Base-by-base conservation (phyloP, 2,329 filamentous ascomycete genomes). In the Sphaerulina vaccinii region DNA sequence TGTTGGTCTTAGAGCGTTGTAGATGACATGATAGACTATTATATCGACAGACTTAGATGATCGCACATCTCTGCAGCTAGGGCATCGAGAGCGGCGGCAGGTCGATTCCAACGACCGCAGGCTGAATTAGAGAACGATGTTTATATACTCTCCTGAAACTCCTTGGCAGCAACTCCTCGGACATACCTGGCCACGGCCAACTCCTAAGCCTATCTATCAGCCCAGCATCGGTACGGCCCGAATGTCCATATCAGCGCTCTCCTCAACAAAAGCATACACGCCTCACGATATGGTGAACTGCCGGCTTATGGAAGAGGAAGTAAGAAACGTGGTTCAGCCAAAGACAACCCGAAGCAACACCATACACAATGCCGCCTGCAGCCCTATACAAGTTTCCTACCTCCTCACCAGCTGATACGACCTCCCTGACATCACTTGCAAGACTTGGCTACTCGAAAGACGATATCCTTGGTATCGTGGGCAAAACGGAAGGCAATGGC, bases 401-500 rank as follows among this genome's bases (percentile, higher is more conserved):
- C 27, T 29, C 27, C 3, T 29, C 27, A 3, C 27, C 27, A 3
- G 3, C 27, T 4, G 27, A 29, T 10, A 29, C 27, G 2, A 3
- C 27, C 27, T 10, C 27, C 8, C 7, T 29, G 2, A 29, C 7
- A 8, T 29, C 27, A 3, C 3, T 29, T 13, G 3, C 13, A 2
- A 11, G 32, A 19, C 35, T 15, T 4, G 45, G 45, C 22, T 48
- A 42, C 44, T 15, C 16, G 3, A 42, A 10, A 2, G 19, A 43
- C 36, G 18, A 38, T 23, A 52, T 52, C n/a, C 21, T 52, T 2
- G 50, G 50, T 8, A 24, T 52, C 13, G 37, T 52, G n/a, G 50
- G 50, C 18, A 52, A 52, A 38, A 52, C 50, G 15, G 50, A 52
- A 37, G 50, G 50, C 6, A 52, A 52, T 38, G 50, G 50, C 15